phyloP scores from a whole-genome alignment of 208 protist genomes.

The Trichomonas tenax region DNA sequence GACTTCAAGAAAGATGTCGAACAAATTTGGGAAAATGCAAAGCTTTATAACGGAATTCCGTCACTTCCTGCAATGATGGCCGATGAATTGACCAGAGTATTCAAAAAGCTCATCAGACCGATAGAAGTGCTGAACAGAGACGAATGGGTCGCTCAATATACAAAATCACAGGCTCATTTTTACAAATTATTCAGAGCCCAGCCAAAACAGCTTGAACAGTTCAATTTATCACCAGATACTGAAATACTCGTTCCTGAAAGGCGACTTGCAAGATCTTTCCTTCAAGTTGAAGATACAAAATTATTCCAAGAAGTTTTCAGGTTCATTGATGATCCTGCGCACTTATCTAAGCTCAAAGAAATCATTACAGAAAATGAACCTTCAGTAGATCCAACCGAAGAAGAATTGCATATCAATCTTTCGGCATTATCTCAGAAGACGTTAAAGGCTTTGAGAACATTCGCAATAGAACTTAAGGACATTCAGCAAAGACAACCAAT shows the following conservation, averaged over 20 bases:
- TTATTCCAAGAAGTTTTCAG: background rate
- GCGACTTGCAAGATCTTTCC: background rate
- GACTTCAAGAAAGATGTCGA: background rate
- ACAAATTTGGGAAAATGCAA: background rate
- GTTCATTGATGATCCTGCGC: background rate
- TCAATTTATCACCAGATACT: constrained; percentile 1
- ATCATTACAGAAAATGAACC: background rate
- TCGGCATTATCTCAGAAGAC: background rate
- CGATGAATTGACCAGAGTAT: background rate
- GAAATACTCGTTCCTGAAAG: constrained; percentile 12
- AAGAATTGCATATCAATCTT: background rate
- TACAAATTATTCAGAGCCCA: background rate
- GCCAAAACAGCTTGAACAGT: background rate
- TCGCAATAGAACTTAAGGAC: background rate
- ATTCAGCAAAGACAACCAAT: background rate
- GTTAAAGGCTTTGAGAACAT: background rate
- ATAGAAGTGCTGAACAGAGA: background rate
- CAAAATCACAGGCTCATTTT: background rate
- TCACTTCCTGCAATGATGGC: background rate
- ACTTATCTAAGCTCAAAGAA: background rate
- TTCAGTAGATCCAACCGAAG: background rate
- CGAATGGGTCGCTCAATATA: background rate
- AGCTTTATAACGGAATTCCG: background rate
- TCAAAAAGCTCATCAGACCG: background rate
- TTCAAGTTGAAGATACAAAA: background rate